Conservation (phyloP, 176 grass and related monocot species). For the Chloris gayana region DNA sequence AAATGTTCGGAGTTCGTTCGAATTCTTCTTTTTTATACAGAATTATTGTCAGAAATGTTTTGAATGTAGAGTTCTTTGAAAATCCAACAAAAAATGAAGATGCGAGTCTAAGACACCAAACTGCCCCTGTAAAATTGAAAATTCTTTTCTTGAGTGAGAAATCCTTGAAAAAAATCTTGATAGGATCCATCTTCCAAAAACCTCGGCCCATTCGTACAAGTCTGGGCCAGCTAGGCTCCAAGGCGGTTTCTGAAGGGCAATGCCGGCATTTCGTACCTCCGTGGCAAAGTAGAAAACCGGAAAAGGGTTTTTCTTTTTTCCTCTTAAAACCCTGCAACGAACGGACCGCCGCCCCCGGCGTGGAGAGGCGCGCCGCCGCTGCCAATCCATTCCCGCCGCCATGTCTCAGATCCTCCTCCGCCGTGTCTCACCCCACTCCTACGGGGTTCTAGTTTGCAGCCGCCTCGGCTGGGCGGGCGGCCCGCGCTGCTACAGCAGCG, state of each 20-base stretch:
- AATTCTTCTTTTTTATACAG: not conserved
- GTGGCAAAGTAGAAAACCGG: not conserved
- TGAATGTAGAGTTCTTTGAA: not conserved
- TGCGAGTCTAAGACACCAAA: too few relatives aligned
- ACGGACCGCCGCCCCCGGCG: conserved; percentile 15
- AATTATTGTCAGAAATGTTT: not conserved
- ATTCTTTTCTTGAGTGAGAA: too few relatives aligned
- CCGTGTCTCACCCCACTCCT: conserved; percentile 15
- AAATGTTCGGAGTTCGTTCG: not conserved
- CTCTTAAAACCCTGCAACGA: conserved; percentile 37
- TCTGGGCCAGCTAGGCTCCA: not conserved
- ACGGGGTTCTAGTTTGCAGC: not conserved
- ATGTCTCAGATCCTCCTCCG: conserved; percentile 51
- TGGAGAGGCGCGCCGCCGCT: not conserved
- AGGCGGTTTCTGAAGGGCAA: not conserved
- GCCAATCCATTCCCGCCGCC: conserved; percentile 22
- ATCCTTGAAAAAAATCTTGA: not conserved
- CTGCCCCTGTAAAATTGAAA: too few relatives aligned
- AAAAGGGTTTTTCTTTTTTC: conserved; percentile 24
- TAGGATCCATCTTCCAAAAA: not conserved
- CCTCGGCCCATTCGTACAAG: not conserved
- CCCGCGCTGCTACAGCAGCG: conserved; percentile 4
- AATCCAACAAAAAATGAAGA: too few relatives aligned
- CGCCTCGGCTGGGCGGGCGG: conserved; percentile 34
- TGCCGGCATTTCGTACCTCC: conserved; percentile 12